Evolutionary conservation across 2,329 filamentous ascomycete species (phyloP), one percentile per base, ranked within the genome.

Genomic region (Capronia americana): DNA sequence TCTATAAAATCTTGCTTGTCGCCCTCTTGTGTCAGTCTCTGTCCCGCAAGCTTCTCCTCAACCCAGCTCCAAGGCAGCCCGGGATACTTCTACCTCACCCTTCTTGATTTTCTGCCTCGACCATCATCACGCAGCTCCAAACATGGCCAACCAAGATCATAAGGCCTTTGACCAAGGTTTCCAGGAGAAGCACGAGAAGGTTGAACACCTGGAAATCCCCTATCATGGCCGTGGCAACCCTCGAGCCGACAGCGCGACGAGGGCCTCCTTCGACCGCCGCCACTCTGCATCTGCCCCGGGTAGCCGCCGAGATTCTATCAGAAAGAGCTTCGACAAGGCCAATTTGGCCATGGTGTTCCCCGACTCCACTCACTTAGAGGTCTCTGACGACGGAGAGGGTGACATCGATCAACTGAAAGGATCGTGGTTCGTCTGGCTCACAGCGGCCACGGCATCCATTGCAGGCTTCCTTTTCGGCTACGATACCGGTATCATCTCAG

Each of bases 401-500:
- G 28, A 38, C 46, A 79, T 81, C 56, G 79, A 81, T 54, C 71
- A 76, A 14, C 77, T 79, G 1, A 74, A 78, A n/a, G 71, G 78
- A 4, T 77, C 77, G 8, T 77, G 71, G 65, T 86, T 87, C 63
- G 83, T 87, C 51, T 87, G 83, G 82, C 76, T 79, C 3, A 75
- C 88, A 51, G 87, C 85, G 0, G 78, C 86, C 50, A 83, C 85
- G 20, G 86, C 86, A 4, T 84, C 85, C 2, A 81, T 88, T n/a
- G 84, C 81, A 58, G 86, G 86, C 3, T 75, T 88, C 17, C 75
- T 88, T n/a, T 88, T 88, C 76, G 86, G 86, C 63, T 88, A 87
- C 73, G 86, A 88, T 72, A 88, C 86, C 50, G 86, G 86, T 50
- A 85, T 88, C 20, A 87, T 88, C 65, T 87, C 85, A 34, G 86